These are phyloP conservation scores for Jacaranda copaia DNA, from an alignment of 257 asterid genomes.

Conservation along the genomic window DNA sequence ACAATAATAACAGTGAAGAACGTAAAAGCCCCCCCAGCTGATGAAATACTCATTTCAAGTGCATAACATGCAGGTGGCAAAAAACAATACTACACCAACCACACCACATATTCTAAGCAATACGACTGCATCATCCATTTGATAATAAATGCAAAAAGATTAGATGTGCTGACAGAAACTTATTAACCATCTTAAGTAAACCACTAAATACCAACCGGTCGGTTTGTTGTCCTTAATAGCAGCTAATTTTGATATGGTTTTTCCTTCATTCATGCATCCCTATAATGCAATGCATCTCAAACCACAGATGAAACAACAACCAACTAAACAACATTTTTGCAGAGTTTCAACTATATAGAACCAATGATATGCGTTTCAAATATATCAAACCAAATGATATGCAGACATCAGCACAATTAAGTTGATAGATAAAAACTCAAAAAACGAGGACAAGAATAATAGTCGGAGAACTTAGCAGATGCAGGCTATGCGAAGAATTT, in stretches of 20 bases:
- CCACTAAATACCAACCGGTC: not conserved
- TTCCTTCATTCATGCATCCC: not conserved
- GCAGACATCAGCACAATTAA: not conserved
- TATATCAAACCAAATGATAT: not conserved
- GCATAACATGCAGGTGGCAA: not conserved
- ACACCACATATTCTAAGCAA: slow-evolving; percentile 14
- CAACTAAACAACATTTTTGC: not conserved
- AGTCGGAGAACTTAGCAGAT: not conserved
- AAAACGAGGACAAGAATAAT: not conserved
- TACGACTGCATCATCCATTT: not conserved
- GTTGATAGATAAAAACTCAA: not conserved
- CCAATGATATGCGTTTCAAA: too few relatives aligned
- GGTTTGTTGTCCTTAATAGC: not conserved
- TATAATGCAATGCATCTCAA: not conserved
- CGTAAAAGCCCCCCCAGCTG: not conserved
- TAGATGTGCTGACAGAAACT: slow-evolving; percentile 14
- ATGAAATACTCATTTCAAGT: not conserved
- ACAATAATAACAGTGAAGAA: slow-evolving; percentile 19
- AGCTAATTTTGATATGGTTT: not conserved
- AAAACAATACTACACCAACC: slow-evolving; percentile 13
- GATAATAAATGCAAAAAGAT: not conserved
- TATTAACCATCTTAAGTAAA: slow-evolving; percentile 16
- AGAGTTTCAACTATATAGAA: too few relatives aligned
- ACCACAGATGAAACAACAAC: slow-evolving; percentile 10
- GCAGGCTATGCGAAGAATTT: not conserved